Evolutionary conservation across 73 alveolate species (phyloP).

Genomic region (Tetrahymena thermophila): DNA sequence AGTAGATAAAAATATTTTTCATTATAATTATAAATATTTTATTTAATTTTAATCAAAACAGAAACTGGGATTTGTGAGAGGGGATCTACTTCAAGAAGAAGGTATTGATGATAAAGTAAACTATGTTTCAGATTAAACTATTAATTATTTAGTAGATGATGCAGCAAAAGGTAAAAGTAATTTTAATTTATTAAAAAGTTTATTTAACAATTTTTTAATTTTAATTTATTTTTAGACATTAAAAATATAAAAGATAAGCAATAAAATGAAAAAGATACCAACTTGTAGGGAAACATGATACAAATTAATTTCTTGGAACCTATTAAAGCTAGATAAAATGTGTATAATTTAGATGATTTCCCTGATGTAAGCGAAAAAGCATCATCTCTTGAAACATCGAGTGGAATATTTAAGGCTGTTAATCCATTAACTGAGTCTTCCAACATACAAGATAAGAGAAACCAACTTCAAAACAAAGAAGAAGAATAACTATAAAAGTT

Average conservation of each 20-base stretch:
- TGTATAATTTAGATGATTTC: background rate
- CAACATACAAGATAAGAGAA: background rate
- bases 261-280: background rate
- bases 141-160: background rate
- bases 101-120: background rate
- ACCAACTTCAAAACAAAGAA: background rate
- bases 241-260: background rate
- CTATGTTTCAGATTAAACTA: background rate
- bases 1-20: background rate
- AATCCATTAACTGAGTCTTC: background rate
- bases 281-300: background rate
- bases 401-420: background rate
- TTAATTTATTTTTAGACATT: background rate
- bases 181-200: background rate
- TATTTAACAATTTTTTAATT: background rate
- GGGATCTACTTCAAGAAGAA: background rate
- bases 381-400: background rate
- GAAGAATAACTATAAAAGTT: background rate
- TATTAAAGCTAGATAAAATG: background rate
- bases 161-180: background rate
- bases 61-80: background rate
- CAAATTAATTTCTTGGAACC: background rate
- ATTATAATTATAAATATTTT: background rate
- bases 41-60: background rate
- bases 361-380: background rate